Conservation (phyloP, 2,329 filamentous ascomycete genomes). For the Ophiocordyceps robertsii region DNA sequence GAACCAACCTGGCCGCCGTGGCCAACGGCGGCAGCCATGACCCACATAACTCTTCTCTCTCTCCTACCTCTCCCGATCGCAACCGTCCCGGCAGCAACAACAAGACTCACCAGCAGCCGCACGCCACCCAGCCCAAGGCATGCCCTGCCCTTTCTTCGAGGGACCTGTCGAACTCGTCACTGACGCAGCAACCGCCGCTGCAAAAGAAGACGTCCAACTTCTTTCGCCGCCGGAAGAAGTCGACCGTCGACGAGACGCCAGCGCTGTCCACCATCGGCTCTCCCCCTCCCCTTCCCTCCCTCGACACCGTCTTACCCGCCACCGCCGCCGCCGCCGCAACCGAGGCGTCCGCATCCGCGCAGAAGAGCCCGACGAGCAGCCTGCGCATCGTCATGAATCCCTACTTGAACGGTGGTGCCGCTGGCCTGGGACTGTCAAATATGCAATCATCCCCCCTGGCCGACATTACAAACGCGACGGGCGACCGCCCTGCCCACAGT, state of each 20-base stretch:
- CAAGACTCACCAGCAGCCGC: slow-evolving; percentile 27
- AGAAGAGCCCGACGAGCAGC: slow-evolving; percentile 59
- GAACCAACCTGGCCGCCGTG: slow-evolving; percentile 25
- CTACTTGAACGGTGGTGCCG: slow-evolving; percentile 37
- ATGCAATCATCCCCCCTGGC: slow-evolving; percentile 6
- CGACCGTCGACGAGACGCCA: slow-evolving; percentile 56
- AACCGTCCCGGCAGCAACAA: slow-evolving; percentile 14
- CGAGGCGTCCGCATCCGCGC: slow-evolving; percentile 15
- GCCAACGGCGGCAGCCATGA: neutral
- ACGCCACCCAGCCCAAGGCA: slow-evolving; percentile 21
- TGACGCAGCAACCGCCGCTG: slow-evolving; percentile 39
- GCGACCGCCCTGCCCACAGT: slow-evolving; percentile 9
- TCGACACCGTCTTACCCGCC: slow-evolving; percentile 17
- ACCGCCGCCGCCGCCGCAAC: slow-evolving; percentile 8
- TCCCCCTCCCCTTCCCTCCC: slow-evolving; percentile 24
- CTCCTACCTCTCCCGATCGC: slow-evolving; percentile 19
- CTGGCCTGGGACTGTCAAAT: slow-evolving; percentile 17
- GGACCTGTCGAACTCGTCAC: slow-evolving; percentile 27
- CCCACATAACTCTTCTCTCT: slow-evolving; percentile 3
- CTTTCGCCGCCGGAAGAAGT: slow-evolving; percentile 89
- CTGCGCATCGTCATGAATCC: slow-evolving; percentile 78
- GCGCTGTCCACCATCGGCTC: slow-evolving; percentile 38
- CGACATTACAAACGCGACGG: slow-evolving; percentile 12
- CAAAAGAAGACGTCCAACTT: slow-evolving; percentile 92
- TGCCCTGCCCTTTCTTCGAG: slow-evolving; percentile 34